phyloP scores from a whole-genome alignment of 2,329 filamentous ascomycete genomes.

The Trichoderma aggressivum region DNA sequence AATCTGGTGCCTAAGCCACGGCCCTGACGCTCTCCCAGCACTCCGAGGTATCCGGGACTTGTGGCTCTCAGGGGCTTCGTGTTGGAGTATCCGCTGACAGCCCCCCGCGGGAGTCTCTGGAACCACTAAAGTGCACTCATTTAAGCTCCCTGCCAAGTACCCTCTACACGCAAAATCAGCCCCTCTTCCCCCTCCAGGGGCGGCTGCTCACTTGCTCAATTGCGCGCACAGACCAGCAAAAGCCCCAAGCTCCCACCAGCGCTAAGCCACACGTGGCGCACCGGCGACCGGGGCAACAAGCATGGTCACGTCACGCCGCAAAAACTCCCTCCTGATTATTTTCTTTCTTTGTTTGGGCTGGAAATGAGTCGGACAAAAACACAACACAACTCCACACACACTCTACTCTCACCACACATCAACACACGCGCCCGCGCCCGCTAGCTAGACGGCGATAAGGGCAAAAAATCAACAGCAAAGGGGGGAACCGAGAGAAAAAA shows the following conservation, averaged over 20 bases:
- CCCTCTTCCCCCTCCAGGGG: neutral
- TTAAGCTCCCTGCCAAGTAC: neutral
- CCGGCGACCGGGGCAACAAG: conserved; percentile 17
- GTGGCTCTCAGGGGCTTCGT: neutral
- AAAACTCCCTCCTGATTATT: conserved; percentile 17
- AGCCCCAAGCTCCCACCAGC: conserved; percentile 5
- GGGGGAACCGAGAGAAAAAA: neutral
- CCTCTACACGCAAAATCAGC: neutral
- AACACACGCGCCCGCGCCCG: neutral
- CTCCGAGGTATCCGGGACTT: neutral
- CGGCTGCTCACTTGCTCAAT: conserved; percentile 2
- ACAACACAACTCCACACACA: conserved; percentile 12
- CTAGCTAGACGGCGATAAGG: neutral
- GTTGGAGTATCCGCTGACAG: neutral
- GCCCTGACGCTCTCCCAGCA: neutral
- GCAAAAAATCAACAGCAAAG: neutral
- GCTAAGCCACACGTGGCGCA: conserved; percentile 17
- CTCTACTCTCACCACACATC: neutral
- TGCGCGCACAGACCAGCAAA: neutral
- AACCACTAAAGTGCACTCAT: neutral
- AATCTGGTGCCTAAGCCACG: neutral
- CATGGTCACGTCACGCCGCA: conserved; percentile 18
- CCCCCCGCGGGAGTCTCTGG: neutral
- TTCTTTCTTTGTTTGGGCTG: conserved; percentile 9
- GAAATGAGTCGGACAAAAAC: conserved; percentile 10